Evolutionary conservation across 1,139 yeast species (phyloP), one percentile per base, ranked within the genome.

Genomic region (Hansenula sp.): DNA sequence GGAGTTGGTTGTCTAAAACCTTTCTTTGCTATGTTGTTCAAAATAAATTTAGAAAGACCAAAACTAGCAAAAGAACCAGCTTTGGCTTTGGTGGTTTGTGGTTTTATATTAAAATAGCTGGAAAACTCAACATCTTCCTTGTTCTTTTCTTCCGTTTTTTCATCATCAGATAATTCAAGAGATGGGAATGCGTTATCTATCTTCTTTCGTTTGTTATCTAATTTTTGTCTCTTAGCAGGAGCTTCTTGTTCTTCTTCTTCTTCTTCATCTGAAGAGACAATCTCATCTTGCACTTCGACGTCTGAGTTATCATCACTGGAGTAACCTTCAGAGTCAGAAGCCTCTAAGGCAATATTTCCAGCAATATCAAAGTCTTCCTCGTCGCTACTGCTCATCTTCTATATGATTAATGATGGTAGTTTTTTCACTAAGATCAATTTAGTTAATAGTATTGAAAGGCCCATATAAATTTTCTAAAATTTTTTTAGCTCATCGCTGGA

Each of bases 1-100:
- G 99, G 98, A 0, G 99, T 94, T 10, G 99, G 98, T 52, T 86
- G 95, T 53, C 80, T 83, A 66, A 80, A 94, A 17, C 99, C 99
- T 59, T 88, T 90, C 48, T 79, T 81, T 42, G 79, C 62, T 42
- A 94, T 84, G 54, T 89, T 92, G 31, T 71, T 64, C 41, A 89
- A 62, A 13, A 90, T 62, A 43, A 75, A 69, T 56, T 83, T 84
- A 20, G 95, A 82, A 41, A 94, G 71, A 2, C 97, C 98, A 67
- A 92, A 83, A 33, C 95, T 84, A 7, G 88, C 88, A 68, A 90
- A 90, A 29, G 95, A 76, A 34, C 96, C 95, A 44, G 78, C 79
- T 60, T 86, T 87, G 41, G 82, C 82, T 55, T 82, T 79, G 44
- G 79, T 77, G 24, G 74, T 79, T 45, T 69, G 55, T 61, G 79